A percentile compares a stretch with the other conserved stretches of the same genome.
These are phyloP conservation scores for Mrakiaceae sp. DNA, from an alignment of 1,284 basidiomycete genomes.

Conservation along the genomic window DNA sequence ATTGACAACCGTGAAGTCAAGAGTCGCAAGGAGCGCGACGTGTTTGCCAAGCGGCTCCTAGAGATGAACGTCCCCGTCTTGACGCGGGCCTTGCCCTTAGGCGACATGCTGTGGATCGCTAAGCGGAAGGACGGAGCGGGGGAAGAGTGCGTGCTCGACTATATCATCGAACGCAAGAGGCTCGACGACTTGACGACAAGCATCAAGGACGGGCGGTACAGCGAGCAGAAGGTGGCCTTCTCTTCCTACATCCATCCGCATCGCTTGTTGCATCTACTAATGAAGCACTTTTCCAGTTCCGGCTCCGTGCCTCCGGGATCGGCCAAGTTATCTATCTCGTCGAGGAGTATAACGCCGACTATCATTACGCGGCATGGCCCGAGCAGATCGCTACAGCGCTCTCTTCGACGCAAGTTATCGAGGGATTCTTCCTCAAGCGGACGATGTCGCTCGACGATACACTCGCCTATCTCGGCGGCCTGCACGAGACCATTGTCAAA, in stretches of 20 bases:
- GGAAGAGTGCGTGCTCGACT: slow-evolving; percentile 44
- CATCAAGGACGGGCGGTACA: slow-evolving; percentile 44
- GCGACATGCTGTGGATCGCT: slow-evolving; percentile 48
- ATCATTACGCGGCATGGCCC: slow-evolving; percentile 27
- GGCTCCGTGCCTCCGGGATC: slow-evolving; percentile 40
- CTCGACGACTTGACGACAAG: slow-evolving; percentile 43
- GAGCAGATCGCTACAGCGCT: slow-evolving; percentile 34
- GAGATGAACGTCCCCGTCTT: slow-evolving; percentile 37
- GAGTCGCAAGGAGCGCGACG: slow-evolving; percentile 31
- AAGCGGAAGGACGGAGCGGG: slow-evolving; percentile 30
- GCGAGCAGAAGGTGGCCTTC: slow-evolving; percentile 42
- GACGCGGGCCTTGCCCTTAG: slow-evolving; percentile 40
- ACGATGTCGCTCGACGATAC: slow-evolving; percentile 41
- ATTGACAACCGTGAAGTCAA: slow-evolving; percentile 45
- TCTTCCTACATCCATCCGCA: not conserved
- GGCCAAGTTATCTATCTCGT: slow-evolving; percentile 44
- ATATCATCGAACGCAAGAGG: slow-evolving; percentile 45
- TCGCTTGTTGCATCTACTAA: not conserved
- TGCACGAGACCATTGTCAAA: slow-evolving; percentile 38
- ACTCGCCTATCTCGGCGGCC: slow-evolving; percentile 39
- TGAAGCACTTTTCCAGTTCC: slow-evolving; percentile 30
- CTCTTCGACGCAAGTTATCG: slow-evolving; percentile 44
- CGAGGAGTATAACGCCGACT: slow-evolving; percentile 39
- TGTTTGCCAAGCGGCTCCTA: slow-evolving; percentile 24
- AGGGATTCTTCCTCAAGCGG: slow-evolving; percentile 45